These are phyloP conservation scores for Solanum sitiens DNA, from an alignment of 257 asterid species.

Conservation along the genomic window DNA sequence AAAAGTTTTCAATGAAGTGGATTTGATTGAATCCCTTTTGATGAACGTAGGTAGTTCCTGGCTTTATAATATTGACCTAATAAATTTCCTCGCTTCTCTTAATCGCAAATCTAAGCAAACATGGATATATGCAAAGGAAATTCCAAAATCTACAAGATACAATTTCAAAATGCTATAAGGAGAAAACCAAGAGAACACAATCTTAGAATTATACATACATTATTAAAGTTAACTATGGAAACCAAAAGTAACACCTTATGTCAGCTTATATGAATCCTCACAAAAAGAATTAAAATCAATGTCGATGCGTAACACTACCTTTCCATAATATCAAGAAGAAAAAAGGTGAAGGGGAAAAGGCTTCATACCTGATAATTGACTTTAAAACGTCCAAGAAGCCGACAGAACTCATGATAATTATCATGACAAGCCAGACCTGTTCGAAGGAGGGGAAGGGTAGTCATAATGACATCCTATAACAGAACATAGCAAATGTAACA, in stretches of 20 bases:
- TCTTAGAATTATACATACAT: background rate
- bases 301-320: background rate
- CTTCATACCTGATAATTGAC: slow-evolving; percentile 76
- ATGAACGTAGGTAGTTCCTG: background rate
- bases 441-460: background rate
- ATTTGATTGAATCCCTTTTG: background rate
- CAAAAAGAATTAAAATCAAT: background rate
- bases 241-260: background rate
- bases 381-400: slow-evolving; percentile 98
- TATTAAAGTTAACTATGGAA: background rate
- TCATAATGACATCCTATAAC: background rate
- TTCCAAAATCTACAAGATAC: background rate
- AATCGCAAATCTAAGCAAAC: background rate
- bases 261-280: background rate
- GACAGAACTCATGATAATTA: slow-evolving; percentile 98
- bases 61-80: background rate
- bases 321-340: background rate
- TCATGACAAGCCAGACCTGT: slow-evolving; percentile 94
- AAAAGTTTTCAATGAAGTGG: background rate
- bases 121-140: background rate
- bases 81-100: background rate
- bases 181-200: background rate
- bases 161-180: background rate
- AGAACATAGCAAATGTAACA: background rate
- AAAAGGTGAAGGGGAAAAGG: background rate